phyloP scores from a whole-genome alignment of 805 yeast species.

The Blastobotrys robertii region DNA sequence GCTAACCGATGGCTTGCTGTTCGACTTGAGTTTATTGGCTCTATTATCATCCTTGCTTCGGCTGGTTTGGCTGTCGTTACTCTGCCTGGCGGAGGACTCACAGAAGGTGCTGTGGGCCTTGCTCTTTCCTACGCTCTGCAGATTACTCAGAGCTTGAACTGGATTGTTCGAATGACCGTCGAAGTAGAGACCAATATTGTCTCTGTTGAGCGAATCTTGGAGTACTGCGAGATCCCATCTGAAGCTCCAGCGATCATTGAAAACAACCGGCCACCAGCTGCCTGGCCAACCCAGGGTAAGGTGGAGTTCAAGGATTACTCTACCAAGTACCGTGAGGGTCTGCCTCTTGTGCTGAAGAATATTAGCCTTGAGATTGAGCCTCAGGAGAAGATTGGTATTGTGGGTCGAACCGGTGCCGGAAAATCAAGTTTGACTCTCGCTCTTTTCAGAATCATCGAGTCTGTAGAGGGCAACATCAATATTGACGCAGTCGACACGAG shows the following conservation, averaged over 20 bases:
- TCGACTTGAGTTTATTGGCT: conserved; percentile 75
- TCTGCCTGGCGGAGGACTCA: conserved; percentile 44
- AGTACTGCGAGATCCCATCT: conserved; percentile 26
- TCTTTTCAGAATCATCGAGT: conserved; percentile 49
- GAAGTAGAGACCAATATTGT: conserved; percentile 91
- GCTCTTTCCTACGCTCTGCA: conserved; percentile 80
- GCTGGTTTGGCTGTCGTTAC: conserved; percentile 58
- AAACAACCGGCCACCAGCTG: conserved; percentile 49
- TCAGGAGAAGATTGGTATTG: conserved; percentile 75
- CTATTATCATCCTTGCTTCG: conserved; percentile 68
- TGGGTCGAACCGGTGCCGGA: conserved; percentile 87
- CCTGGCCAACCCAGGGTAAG: conserved; percentile 65
- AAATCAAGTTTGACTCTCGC: conserved; percentile 77
- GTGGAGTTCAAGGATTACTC: conserved; percentile 59
- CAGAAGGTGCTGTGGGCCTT: conserved; percentile 81
- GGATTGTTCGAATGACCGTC: conserved; percentile 89
- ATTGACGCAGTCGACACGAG: conserved; percentile 50
- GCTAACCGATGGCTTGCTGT: conserved; percentile 91
- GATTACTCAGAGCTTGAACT: conserved; percentile 74
- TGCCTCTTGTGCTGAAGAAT: conserved; percentile 60
- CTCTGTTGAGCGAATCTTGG: conserved; percentile 53
- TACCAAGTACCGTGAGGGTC: conserved; percentile 56
- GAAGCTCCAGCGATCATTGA: conserved; percentile 67
- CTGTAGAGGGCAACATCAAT: conserved; percentile 38
- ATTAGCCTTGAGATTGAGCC: conserved; percentile 56